Percentiles rank a stretch among this genome's conserved stretches.
phyloP scores from a whole-genome alignment of 2,329 filamentous ascomycete genomes.

The Colletotrichum tabaci region DNA sequence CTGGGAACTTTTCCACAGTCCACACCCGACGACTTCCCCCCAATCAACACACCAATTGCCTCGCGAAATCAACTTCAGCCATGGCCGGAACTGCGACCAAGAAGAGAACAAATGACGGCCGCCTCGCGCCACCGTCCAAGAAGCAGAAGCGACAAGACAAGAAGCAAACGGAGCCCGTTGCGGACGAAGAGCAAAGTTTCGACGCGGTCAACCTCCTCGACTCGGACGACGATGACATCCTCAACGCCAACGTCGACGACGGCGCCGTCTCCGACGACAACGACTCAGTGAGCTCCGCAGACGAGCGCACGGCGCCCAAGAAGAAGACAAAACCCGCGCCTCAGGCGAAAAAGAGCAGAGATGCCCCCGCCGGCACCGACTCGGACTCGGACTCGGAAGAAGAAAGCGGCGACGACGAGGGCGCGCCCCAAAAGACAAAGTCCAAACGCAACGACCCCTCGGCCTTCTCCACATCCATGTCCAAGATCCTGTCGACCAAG shows the following conservation, averaged over 20 bases:
- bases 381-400: constrained; percentile 51
- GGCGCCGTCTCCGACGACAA: constrained; percentile 57
- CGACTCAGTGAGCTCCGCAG: constrained; percentile 55
- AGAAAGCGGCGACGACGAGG: constrained; percentile 51
- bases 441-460: constrained; percentile 93
- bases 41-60: background rate
- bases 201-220: constrained; percentile 68
- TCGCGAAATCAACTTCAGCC: background rate
- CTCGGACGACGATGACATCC: constrained; percentile 70
- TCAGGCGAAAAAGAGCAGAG: constrained; percentile 44
- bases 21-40: background rate
- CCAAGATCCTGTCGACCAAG: constrained; percentile 93
- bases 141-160: constrained; percentile 61
- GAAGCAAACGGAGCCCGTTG: constrained; percentile 69
- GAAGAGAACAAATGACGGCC: constrained; percentile 53
- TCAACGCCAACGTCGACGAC: constrained; percentile 68
- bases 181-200: constrained; percentile 61
- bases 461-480: constrained; percentile 93
- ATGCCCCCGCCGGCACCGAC: constrained; percentile 43
- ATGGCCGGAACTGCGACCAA: constrained; percentile 51
- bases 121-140: constrained; percentile 62
- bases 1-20: constrained; percentile 23
- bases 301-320: constrained; percentile 50
- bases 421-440: constrained; percentile 61
- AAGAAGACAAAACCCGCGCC: constrained; percentile 46